Conservation (phyloP, 495 filamentous ascomycete species). For the Acidiella bohemica region DNA sequence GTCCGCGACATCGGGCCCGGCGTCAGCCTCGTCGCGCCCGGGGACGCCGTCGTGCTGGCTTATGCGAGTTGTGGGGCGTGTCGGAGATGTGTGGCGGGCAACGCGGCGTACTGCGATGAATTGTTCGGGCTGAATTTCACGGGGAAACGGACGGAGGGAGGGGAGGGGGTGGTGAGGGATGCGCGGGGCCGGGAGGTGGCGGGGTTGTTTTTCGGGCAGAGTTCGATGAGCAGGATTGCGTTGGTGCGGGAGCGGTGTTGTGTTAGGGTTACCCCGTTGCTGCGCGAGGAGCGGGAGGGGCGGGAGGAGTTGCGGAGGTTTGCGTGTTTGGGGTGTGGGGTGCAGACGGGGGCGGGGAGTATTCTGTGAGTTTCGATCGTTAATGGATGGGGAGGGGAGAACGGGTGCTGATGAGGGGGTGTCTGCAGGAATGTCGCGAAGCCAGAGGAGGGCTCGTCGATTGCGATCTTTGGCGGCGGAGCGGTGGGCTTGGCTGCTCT, state of each 20-base stretch:
- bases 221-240: constrained; percentile 9
- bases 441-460: constrained; percentile 4
- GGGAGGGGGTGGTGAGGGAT: constrained; percentile 1
- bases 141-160: constrained; percentile 5
- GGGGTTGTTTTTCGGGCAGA: constrained; percentile 15
- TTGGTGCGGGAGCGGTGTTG: constrained; percentile 11
- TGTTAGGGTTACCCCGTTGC: constrained; percentile 2
- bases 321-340: constrained; percentile 14
- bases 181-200: constrained; percentile 7
- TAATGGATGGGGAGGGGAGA: no score
- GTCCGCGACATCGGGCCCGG: constrained; percentile 5
- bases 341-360: constrained; percentile 16
- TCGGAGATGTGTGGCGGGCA: constrained; percentile 6
- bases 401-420: no score
- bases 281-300: not conserved
- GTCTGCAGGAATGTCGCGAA: constrained; percentile 12
- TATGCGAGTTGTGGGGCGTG: constrained; percentile 9
- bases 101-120: constrained; percentile 11
- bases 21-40: constrained; percentile 10
- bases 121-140: constrained; percentile 6
- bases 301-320: constrained; percentile 12
- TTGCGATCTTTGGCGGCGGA: constrained; percentile 17
- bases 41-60: constrained; percentile 10
- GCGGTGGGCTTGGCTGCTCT: constrained; percentile 15
- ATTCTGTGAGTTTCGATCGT: constrained; percentile 14